These are phyloP conservation scores for Erodium chrysanthum DNA, from an alignment of 441 rosid genomes.

Conservation along the genomic window DNA sequence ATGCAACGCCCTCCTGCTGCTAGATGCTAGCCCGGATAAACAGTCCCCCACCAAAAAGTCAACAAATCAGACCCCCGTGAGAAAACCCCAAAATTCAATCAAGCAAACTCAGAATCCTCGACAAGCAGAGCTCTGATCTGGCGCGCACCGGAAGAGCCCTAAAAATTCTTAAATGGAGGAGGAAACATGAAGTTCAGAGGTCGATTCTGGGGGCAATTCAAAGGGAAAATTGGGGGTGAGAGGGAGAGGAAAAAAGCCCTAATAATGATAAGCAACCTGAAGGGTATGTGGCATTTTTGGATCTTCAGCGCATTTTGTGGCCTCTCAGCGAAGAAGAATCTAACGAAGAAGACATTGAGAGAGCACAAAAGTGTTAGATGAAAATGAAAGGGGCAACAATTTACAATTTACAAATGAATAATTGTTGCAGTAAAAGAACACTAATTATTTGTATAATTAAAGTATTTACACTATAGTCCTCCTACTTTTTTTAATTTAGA, in stretches of 20 bases:
- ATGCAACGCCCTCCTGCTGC: conserved; percentile 27
- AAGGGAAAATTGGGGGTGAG: conserved; percentile 1
- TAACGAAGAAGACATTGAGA: conserved; percentile 7
- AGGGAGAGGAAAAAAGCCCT: conserved; percentile 5
- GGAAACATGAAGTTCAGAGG: conserved; percentile 19
- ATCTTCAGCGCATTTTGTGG: conserved; percentile 5
- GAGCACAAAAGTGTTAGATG: conserved; percentile 3
- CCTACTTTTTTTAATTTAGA: no score
- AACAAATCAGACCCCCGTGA: conserved; percentile 24
- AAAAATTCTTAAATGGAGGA: conserved; percentile 16
- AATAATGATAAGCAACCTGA: background rate
- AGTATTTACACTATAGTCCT: no score
- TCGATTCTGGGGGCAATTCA: conserved; percentile 15
- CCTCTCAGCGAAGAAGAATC: conserved; percentile 7
- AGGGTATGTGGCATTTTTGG: conserved; percentile 9
- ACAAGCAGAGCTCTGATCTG: conserved; percentile 4
- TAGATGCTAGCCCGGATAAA: conserved; percentile 24
- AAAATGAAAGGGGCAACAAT: background rate
- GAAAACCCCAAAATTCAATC: conserved; percentile 13
- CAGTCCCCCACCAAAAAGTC: conserved; percentile 30
- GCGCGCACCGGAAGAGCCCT: conserved; percentile 2
- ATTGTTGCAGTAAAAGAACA: no score
- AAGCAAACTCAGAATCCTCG: background rate
- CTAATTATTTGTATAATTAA: no score
- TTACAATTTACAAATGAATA: no score